These are phyloP conservation scores for Pseudogymnoascus sp. DNA, from an alignment of 2,329 filamentous ascomycete species.

Conservation along the genomic window DNA sequence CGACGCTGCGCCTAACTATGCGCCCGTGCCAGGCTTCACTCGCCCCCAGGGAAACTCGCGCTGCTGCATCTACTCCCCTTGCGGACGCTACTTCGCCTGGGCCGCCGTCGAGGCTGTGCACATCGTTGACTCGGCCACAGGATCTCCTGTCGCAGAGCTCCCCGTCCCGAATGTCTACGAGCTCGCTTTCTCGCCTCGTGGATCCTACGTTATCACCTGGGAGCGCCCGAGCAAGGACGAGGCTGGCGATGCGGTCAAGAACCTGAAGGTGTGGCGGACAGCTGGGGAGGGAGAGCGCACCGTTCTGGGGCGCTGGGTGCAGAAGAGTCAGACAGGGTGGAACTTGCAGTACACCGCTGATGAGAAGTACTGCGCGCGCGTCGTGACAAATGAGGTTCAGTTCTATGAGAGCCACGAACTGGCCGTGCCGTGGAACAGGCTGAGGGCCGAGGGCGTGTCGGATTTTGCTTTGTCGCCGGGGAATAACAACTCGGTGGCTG, in stretches of 20 bases:
- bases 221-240: conserved; percentile 90
- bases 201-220: conserved; percentile 93
- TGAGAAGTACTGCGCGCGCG: conserved; percentile 85
- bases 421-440: conserved; percentile 85
- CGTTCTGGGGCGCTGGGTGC: conserved; percentile 82
- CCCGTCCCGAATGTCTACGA: conserved; percentile 83
- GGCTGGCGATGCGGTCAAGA: conserved; percentile 87
- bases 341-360: conserved; percentile 95
- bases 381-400: conserved; percentile 95
- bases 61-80: conserved; percentile 91
- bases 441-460: conserved; percentile 80
- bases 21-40: conserved; percentile 70
- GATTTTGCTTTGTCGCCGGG: conserved; percentile 88
- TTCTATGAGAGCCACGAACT: conserved; percentile 89
- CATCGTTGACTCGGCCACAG: conserved; percentile 73
- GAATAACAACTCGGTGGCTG: conserved; percentile 82
- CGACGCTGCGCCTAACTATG: conserved; percentile 84
- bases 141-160: conserved; percentile 65
- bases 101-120: conserved; percentile 80
- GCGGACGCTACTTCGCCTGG: conserved; percentile 94
- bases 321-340: conserved; percentile 93
- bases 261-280: conserved; percentile 92
- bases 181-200: conserved; percentile 84
- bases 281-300: conserved; percentile 56
- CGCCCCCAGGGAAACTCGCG: conserved; percentile 90